Evolutionary conservation across 2,329 filamentous ascomycete genomes (phyloP).

Genomic region (Paecilomyces variotii): DNA sequence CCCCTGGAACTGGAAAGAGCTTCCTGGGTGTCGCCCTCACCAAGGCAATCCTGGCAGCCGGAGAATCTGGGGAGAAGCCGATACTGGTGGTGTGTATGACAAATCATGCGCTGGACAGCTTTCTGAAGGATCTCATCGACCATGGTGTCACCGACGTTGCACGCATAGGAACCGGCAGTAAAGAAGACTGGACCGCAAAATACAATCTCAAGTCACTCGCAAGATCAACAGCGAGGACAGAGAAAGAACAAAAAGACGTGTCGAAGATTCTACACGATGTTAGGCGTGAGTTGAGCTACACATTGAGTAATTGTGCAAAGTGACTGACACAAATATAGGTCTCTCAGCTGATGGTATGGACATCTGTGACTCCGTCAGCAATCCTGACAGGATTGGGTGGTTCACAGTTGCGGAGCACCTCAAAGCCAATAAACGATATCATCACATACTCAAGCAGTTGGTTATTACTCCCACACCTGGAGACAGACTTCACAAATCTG

Average conservation of each 20-base stretch:
- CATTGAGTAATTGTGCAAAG: neutral
- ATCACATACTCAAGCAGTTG: constrained; percentile 2
- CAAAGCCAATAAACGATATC: neutral
- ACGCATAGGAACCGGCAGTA: constrained; percentile 21
- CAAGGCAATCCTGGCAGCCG: constrained; percentile 17
- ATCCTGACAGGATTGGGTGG: constrained; percentile 4
- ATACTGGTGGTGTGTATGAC: constrained; percentile 24
- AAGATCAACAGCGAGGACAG: constrained; percentile 5
- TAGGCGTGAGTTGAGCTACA: constrained; percentile 1
- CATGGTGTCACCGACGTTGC: constrained; percentile 17
- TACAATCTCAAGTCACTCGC: constrained; percentile 8
- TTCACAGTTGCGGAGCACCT: constrained; percentile 3
- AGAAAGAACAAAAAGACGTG: constrained; percentile 1
- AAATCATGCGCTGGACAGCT: constrained; percentile 25
- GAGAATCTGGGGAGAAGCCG: constrained; percentile 12
- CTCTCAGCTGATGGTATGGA: constrained; percentile 3
- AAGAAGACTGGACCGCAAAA: constrained; percentile 13
- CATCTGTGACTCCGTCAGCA: constrained; percentile 4
- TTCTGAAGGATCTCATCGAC: constrained; percentile 16
- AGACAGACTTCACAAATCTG: neutral
- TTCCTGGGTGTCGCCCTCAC: constrained; percentile 13
- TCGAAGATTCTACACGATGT: neutral
- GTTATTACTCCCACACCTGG: constrained; percentile 1
- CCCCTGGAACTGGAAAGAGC: constrained; percentile 21
- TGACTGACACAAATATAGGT: neutral